Evolutionary conservation across 169 alveolate species (phyloP).

Genomic region (Eimeria maxima): DNA sequence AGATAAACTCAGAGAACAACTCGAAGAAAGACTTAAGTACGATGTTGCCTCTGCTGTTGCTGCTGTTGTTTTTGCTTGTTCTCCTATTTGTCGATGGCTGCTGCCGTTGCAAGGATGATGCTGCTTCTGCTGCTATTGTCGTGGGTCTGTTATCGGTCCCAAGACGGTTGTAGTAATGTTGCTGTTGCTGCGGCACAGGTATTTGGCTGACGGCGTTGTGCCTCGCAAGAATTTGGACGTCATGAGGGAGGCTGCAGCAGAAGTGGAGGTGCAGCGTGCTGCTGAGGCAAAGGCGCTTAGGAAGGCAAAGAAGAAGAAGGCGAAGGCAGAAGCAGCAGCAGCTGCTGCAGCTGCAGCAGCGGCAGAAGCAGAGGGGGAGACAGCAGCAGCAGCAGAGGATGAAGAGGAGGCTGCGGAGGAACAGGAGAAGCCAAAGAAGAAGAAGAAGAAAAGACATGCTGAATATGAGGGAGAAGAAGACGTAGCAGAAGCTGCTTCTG

Average conservation of each 20-base stretch:
- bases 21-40: constrained; percentile 96
- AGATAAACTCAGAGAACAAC: constrained; percentile 94
- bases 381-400: neutral
- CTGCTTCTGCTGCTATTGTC: neutral
- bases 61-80: neutral
- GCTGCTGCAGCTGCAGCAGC: constrained; percentile 56
- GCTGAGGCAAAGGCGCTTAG: constrained; percentile 49
- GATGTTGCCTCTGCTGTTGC: neutral
- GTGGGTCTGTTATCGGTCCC: neutral
- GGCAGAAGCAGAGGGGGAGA: neutral
- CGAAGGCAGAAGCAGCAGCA: neutral
- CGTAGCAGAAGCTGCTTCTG: too few species aligned
- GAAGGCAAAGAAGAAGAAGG: constrained; percentile 27
- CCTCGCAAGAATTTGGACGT: constrained; percentile 91
- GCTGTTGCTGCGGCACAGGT: constrained; percentile 69
- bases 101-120: neutral
- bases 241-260: constrained; percentile 89
- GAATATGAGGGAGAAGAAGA: neutral
- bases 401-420: neutral
- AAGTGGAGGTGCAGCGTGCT: constrained; percentile 44
- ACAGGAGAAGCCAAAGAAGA: constrained; percentile 27
- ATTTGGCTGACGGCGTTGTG: constrained; percentile 90
- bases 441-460: constrained; percentile 38
- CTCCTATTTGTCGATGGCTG: too few species aligned
- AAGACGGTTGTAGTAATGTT: neutral